A percentile compares a stretch with the other conserved stretches of the same genome.
phyloP scores from a whole-genome alignment of 495 filamentous ascomycete genomes.

The Penicillium ucsense region DNA sequence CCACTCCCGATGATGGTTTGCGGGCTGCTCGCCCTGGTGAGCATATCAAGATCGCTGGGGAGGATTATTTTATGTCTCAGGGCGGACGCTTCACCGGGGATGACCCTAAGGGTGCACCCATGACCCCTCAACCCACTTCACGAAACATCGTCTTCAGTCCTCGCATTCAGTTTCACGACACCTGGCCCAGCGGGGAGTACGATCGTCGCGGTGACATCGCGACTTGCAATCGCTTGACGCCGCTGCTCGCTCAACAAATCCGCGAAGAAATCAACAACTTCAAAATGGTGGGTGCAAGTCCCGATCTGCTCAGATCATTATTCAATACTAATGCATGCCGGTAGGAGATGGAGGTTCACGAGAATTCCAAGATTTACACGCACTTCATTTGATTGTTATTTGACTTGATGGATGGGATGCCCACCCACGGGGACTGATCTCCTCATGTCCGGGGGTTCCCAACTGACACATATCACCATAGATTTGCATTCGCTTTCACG shows the following conservation, averaged over 20 bases:
- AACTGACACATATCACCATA: conserved; percentile 16
- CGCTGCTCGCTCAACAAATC: conserved; percentile 96
- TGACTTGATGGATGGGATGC: no score
- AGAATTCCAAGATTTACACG: conserved; percentile 96
- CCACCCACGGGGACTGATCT: no score
- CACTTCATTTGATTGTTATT: conserved; percentile 74
- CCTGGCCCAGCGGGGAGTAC: conserved; percentile 91
- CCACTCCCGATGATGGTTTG: conserved; percentile 68
- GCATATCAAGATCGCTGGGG: conserved; percentile 62
- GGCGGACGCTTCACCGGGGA: conserved; percentile 48
- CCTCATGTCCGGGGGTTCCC: no score
- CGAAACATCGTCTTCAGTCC: conserved; percentile 87
- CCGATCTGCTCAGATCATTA: neutral
- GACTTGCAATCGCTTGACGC: conserved; percentile 95
- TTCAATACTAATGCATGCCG: conserved; percentile 20
- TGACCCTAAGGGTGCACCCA: conserved; percentile 65
- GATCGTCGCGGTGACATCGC: conserved; percentile 93
- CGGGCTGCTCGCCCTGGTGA: conserved; percentile 51
- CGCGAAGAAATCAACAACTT: conserved; percentile 99
- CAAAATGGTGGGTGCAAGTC: conserved; percentile 66
- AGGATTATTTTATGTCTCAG: conserved; percentile 78
- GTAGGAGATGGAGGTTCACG: conserved; percentile 99
- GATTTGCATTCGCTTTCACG: conserved; percentile 23
- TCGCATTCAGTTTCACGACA: conserved; percentile 89
- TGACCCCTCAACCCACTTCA: conserved; percentile 59